Percentiles rank a stretch among this genome's conserved stretches.
phyloP scores from a whole-genome alignment of 768 basidiomycete species.

The Pisolithus sp. region DNA sequence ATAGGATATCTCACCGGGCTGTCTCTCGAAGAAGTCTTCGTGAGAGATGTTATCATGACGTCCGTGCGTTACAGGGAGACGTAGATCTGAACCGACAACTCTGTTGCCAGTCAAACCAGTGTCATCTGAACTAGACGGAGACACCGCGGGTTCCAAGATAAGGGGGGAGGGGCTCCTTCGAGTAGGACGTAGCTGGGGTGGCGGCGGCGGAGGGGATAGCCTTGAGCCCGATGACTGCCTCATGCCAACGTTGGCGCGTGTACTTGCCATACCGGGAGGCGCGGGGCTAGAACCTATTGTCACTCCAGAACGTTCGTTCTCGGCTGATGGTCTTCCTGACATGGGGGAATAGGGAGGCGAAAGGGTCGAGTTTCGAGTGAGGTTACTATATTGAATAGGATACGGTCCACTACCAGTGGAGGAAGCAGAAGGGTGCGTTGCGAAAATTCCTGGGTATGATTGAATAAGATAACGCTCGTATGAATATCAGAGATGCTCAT shows the following conservation, averaged over 20 bases:
- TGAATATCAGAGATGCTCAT: conserved; percentile 4
- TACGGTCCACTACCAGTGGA: conserved; percentile 11
- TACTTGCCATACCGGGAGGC: conserved; percentile 15
- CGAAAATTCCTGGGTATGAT: conserved; percentile 3
- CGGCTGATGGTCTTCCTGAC: conserved; percentile 10
- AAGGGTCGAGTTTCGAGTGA: conserved; percentile 14
- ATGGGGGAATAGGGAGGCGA: conserved; percentile 19
- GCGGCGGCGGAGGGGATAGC: conserved; percentile 7
- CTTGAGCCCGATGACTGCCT: conserved; percentile 13
- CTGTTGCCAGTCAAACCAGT: conserved; percentile 10
- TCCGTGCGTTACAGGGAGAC: neutral
- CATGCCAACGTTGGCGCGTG: conserved; percentile 7
- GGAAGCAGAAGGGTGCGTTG: conserved; percentile 7
- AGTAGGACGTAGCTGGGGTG: conserved; percentile 5
- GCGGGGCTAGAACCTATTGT: conserved; percentile 1
- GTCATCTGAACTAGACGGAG: conserved; percentile 12
- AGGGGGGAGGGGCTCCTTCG: conserved; percentile 24
- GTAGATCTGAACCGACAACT: neutral
- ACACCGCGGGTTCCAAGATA: conserved; percentile 13
- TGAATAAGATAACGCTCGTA: conserved; percentile 5
- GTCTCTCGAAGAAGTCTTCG: neutral
- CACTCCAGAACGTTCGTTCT: conserved; percentile 14
- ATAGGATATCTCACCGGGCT: neutral
- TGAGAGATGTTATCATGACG: neutral
- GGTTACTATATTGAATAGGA: conserved; percentile 17